Evolutionary conservation across 768 basidiomycete species (phyloP).

Genomic region (Amanita phalloides): DNA sequence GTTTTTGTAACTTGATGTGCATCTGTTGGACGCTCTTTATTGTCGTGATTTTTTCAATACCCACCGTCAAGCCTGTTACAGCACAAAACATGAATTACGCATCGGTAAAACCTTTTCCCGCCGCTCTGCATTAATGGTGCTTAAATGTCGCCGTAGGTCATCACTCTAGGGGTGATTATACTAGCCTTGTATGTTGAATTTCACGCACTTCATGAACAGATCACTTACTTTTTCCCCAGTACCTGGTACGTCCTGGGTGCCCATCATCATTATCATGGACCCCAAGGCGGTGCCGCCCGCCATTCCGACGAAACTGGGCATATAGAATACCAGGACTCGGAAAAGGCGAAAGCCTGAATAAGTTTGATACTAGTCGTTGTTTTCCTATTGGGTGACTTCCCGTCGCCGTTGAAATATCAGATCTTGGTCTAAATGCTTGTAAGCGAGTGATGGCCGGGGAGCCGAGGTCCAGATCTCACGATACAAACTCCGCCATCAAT

Average conservation of each 20-base stretch:
- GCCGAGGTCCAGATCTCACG: too few species aligned
- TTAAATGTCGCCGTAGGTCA: constrained; percentile 21
- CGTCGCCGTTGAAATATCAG: too few species aligned
- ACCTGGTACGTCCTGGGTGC: constrained; percentile 31
- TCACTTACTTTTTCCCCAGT: constrained; percentile 15
- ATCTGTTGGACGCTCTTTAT: constrained; percentile 64
- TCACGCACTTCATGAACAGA: background rate
- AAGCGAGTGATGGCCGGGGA: too few species aligned
- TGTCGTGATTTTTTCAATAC: constrained; percentile 62
- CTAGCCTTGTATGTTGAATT: constrained; percentile 35
- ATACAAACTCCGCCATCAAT: too few species aligned
- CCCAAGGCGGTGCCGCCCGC: background rate
- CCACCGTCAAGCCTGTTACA: constrained; percentile 62
- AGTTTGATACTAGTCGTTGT: too few species aligned
- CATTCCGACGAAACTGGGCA: background rate
- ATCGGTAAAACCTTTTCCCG: constrained; percentile 32
- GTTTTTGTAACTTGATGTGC: constrained; percentile 51
- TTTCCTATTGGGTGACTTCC: too few species aligned
- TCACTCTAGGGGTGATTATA: constrained; percentile 41
- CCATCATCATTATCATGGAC: background rate
- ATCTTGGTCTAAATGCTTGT: too few species aligned
- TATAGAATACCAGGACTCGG: background rate
- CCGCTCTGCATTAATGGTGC: background rate
- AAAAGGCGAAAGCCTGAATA: background rate
- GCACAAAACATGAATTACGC: constrained; percentile 71